Evolutionary conservation across 495 filamentous ascomycete genomes (phyloP).

Genomic region (Penicillium argentinense): DNA sequence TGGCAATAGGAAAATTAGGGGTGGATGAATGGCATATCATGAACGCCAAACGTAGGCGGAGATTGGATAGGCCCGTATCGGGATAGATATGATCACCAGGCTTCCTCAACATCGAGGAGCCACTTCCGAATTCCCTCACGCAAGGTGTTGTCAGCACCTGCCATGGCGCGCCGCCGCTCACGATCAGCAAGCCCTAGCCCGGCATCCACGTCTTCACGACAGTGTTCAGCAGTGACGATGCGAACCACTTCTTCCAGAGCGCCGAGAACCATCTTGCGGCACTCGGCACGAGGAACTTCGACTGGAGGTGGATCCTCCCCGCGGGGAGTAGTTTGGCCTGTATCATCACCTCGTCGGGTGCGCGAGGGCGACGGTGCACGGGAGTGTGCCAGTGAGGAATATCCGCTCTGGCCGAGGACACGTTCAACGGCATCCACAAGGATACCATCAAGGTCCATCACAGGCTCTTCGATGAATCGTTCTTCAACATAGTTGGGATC

Average conservation of each 20-base stretch:
- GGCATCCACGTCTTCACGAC: conserved; percentile 42
- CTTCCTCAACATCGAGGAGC: conserved; percentile 59
- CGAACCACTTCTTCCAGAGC: conserved; percentile 66
- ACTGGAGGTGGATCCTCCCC: conserved; percentile 34
- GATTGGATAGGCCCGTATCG: no score
- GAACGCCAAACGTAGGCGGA: no score
- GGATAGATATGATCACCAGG: no score
- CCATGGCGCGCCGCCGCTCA: conserved; percentile 36
- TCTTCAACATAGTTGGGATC: conserved; percentile 53
- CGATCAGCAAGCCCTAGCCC: conserved; percentile 35
- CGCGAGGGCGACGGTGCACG: conserved; percentile 46
- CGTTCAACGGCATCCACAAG: conserved; percentile 77
- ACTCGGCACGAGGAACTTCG: conserved; percentile 58
- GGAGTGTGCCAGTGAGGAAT: conserved; percentile 45
- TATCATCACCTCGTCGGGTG: conserved; percentile 33
- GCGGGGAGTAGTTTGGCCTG: conserved; percentile 16
- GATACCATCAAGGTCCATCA: conserved; percentile 71
- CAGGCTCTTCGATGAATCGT: conserved; percentile 68
- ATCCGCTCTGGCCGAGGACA: conserved; percentile 61
- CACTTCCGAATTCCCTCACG: conserved; percentile 65
- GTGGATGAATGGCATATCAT: no score
- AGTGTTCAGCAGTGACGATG: conserved; percentile 56
- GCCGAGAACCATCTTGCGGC: conserved; percentile 59
- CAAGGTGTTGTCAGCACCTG: conserved; percentile 55
- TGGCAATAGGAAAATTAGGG: no score